These are phyloP conservation scores for Tulasnella sp. DNA, from an alignment of 768 basidiomycete species.

Conservation along the genomic window DNA sequence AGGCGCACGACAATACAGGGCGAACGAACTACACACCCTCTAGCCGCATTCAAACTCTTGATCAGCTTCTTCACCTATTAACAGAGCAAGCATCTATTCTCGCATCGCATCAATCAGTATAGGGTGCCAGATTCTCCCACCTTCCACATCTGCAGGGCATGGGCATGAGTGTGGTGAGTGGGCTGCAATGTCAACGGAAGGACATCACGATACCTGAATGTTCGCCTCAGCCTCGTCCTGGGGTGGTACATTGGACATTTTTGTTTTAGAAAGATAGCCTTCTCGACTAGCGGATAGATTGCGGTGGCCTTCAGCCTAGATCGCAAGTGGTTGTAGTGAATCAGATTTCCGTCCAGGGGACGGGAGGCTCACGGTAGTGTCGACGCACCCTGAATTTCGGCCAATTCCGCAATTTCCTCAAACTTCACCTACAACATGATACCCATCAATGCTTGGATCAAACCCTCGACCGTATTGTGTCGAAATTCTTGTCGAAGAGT, in stretches of 20 bases:
- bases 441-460: too few species aligned
- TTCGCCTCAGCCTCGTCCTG: conserved; percentile 66
- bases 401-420: too few species aligned
- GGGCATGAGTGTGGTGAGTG: background rate
- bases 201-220: conserved; percentile 87
- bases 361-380: too few species aligned
- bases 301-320: too few species aligned
- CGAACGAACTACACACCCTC: conserved; percentile 49
- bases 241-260: conserved; percentile 2
- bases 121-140: background rate
- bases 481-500: too few species aligned
- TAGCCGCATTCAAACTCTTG: conserved; percentile 89
- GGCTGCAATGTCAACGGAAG: background rate
- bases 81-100: background rate
- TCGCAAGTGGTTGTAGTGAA: too few species aligned
- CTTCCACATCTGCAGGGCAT: conserved; percentile 5
- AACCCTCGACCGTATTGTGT: too few species aligned
- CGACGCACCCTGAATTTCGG: too few species aligned
- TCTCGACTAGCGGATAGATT: too few species aligned
- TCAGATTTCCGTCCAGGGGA: too few species aligned
- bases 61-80: conserved; percentile 90
- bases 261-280: background rate
- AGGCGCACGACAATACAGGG: background rate
- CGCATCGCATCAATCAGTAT: background rate
- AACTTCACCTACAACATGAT: too few species aligned